Conservation (phyloP, 768 basidiomycete species). For the Calvatia gigantea region DNA sequence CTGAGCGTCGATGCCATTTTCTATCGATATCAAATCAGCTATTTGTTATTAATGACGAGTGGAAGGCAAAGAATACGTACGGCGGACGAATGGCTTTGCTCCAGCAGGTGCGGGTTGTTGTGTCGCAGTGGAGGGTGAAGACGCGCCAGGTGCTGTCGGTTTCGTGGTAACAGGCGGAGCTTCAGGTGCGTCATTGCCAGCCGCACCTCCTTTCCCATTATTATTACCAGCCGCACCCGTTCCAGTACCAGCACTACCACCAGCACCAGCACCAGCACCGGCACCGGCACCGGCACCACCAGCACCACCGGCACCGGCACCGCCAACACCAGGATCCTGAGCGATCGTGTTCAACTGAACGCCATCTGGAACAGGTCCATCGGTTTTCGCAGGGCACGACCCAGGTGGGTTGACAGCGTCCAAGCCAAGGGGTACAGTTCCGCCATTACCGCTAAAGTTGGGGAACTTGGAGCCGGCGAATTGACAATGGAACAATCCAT, state of each 20-base stretch:
- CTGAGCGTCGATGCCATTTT: slow-evolving; percentile 51
- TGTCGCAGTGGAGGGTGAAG: slow-evolving; percentile 16
- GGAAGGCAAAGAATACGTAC: not conserved
- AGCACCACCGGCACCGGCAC: not conserved
- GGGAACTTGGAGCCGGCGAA: slow-evolving; percentile 39
- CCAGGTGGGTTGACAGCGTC: slow-evolving; percentile 38
- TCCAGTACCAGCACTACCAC: not conserved
- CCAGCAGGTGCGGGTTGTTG: slow-evolving; percentile 17
- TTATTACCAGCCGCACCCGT: not conserved
- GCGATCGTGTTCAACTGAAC: slow-evolving; percentile 37
- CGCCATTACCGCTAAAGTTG: slow-evolving; percentile 38
- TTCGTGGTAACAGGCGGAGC: slow-evolving; percentile 9
- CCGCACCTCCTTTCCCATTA: slow-evolving; percentile 16
- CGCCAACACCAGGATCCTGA: slow-evolving; percentile 26
- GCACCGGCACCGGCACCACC: not conserved
- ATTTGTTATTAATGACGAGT: not conserved
- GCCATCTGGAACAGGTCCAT: slow-evolving; percentile 43
- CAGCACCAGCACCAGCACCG: not conserved
- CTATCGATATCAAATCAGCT: slow-evolving; percentile 9
- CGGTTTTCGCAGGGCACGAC: slow-evolving; percentile 41
- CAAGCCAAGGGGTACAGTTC: slow-evolving; percentile 44
- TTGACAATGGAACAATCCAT: slow-evolving; percentile 54
- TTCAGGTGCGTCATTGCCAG: slow-evolving; percentile 9
- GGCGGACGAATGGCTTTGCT: slow-evolving; percentile 24
- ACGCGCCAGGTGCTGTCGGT: slow-evolving; percentile 13